phyloP scores from a whole-genome alignment of 352 stramenopile genomes.

The Phytophthora meadii region DNA sequence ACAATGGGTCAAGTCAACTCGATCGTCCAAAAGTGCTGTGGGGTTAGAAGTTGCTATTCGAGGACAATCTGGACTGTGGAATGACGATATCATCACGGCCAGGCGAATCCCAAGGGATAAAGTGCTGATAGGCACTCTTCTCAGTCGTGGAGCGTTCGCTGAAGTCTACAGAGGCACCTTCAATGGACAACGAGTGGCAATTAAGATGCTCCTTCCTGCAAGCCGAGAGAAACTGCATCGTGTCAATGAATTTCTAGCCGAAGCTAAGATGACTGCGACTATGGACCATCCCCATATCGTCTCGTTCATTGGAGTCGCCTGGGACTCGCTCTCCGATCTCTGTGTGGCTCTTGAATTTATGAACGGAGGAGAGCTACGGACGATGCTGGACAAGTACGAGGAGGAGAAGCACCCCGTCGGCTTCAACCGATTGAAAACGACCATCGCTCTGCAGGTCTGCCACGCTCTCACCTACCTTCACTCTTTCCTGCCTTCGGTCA shows the following conservation, averaged over 20 bases:
- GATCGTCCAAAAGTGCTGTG: background rate
- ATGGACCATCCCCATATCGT: conserved; percentile 47
- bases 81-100: conserved; percentile 39
- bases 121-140: conserved; percentile 16
- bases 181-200: conserved; percentile 37
- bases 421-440: conserved; percentile 25
- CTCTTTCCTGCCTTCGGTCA: conserved; percentile 17
- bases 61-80: conserved; percentile 24
- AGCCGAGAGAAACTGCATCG: conserved; percentile 25
- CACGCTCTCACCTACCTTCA: conserved; percentile 48
- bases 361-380: conserved; percentile 47
- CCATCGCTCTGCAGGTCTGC: conserved; percentile 43
- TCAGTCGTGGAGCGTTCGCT: conserved; percentile 38
- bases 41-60: background rate
- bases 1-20: conserved; percentile 9
- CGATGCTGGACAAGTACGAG: conserved; percentile 37
- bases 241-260: conserved; percentile 41
- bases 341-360: conserved; percentile 55
- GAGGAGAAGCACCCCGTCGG: conserved; percentile 8
- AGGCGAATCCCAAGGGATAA: conserved; percentile 42
- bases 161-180: conserved; percentile 45
- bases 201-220: conserved; percentile 43
- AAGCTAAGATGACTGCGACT: conserved; percentile 38
- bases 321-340: conserved; percentile 45
- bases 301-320: conserved; percentile 45